These are phyloP conservation scores for Phytophthora pseudosyringae DNA, from an alignment of 352 stramenopile genomes.

Conservation along the genomic window DNA sequence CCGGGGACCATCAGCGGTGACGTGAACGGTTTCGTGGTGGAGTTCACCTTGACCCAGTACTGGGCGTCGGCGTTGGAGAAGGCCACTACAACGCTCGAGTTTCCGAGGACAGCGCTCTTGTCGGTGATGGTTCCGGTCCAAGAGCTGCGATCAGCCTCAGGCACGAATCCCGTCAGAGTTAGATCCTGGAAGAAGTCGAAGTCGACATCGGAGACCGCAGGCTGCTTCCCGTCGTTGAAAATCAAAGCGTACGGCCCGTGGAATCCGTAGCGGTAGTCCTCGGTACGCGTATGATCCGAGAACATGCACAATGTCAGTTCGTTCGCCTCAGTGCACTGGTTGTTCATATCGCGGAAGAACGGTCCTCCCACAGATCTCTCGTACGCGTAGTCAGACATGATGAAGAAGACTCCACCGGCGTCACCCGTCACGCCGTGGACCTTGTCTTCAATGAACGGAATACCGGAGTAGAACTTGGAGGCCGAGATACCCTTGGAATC, in stretches of 20 bases:
- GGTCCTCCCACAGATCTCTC: conserved; percentile 55
- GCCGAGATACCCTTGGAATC: conserved; percentile 38
- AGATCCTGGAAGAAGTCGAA: conserved; percentile 63
- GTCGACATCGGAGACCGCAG: conserved; percentile 31
- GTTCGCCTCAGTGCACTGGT: conserved; percentile 56
- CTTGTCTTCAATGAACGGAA: conserved; percentile 46
- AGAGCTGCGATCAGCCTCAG: conserved; percentile 31
- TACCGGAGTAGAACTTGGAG: conserved; percentile 55
- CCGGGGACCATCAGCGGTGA: conserved; percentile 55
- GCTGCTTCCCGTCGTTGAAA: conserved; percentile 46
- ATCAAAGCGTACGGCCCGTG: conserved; percentile 59
- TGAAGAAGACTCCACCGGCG: conserved; percentile 54
- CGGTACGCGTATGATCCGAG: conserved; percentile 60
- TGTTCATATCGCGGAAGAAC: conserved; percentile 73
- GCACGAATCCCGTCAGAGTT: conserved; percentile 50
- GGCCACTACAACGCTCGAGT: conserved; percentile 39
- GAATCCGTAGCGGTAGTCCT: conserved; percentile 65
- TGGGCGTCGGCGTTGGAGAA: conserved; percentile 38
- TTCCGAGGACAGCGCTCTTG: conserved; percentile 29
- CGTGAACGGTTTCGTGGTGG: conserved; percentile 33
- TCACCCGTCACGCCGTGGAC: conserved; percentile 54
- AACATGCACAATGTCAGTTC: conserved; percentile 68
- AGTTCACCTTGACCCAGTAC: conserved; percentile 48
- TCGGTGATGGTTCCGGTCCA: conserved; percentile 48
- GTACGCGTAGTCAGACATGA: conserved; percentile 53